Base-by-base conservation (phyloP, 768 basidiomycete genomes). In the Boletus speciosus region DNA sequence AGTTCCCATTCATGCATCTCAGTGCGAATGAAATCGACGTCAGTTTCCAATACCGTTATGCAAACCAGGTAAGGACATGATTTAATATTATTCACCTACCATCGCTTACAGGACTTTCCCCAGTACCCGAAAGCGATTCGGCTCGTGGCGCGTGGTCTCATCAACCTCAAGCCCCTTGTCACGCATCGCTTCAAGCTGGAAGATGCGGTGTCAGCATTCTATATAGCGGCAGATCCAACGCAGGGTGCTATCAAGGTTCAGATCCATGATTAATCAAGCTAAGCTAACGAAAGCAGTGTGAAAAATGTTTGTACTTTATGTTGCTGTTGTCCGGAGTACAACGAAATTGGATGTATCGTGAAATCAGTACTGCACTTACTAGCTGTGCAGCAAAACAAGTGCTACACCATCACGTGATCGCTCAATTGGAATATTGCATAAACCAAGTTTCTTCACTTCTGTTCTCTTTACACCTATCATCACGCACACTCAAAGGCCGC, bases 61-160 rank as follows among this genome's bases (percentile, higher is more conserved):
- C 81, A 25, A 85, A 83, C 61, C 83, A 85, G 67, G 80, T 77
- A 57, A 37, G 52, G 21, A 11, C 19, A 4, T 7, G 37, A 32
- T 37, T 51, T 19, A 15, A 39, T 35, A 3, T n/a, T 2, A 19
- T 40, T 19, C 16, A 35, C 35, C 25, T 37, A 32, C 15, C n/a
- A n/a, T 23, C 39, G 3, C 32, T 59, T 2, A 58, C 36, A 19
- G 9, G 15, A 34, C 39, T 5, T 34, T 5, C 38, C 25, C 37
- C 71, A 86, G 76, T 95, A 93, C 71, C 90, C 90, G 10, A 90
- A 88, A 63, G 93, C 93, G 3, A 82, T 95, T 54, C 80, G 85
- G 5, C 82, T 94, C 9, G 79, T 95, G n/a, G 84, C 86, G 38
- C 83, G 85, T 21, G 81, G 83, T 29, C 71, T 94, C 21, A 80